Percentiles rank a stretch among this genome's conserved stretches.
Evolutionary conservation across 306 rosid species (phyloP).

Genomic region (Elaeagnus macrophylla): DNA sequence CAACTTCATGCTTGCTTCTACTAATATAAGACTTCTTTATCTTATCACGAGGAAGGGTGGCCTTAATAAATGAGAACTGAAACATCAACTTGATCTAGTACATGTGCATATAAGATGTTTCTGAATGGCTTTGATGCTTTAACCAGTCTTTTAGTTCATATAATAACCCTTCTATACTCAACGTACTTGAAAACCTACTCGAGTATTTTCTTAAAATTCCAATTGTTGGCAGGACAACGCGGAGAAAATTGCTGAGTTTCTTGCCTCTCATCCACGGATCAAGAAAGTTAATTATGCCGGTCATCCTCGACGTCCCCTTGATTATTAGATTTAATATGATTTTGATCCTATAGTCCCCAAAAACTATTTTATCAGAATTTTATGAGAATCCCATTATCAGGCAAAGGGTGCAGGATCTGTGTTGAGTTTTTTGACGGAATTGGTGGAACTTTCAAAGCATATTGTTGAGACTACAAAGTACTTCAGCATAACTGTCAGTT

Average conservation of each 20-base stretch:
- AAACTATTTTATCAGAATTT: slow-evolving; percentile 6
- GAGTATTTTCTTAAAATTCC: background rate
- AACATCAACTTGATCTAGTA: background rate
- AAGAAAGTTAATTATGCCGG: slow-evolving; percentile 67
- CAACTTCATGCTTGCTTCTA: slow-evolving; percentile 20
- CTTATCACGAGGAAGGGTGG: background rate
- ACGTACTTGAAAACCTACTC: background rate
- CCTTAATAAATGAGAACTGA: background rate
- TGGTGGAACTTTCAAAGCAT: slow-evolving; percentile 76
- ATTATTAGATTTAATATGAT: slow-evolving; percentile 26
- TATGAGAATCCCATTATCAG: slow-evolving; percentile 29
- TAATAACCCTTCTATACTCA: background rate
- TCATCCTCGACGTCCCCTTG: slow-evolving; percentile 68
- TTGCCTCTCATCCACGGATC: slow-evolving; percentile 66
- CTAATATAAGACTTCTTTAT: background rate
- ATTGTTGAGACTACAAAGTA: slow-evolving; percentile 74
- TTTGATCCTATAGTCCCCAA: too few relatives aligned
- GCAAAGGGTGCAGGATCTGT: slow-evolving; percentile 94
- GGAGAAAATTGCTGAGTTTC: slow-evolving; percentile 86
- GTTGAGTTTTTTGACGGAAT: slow-evolving; percentile 84
- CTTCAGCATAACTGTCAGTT: slow-evolving; percentile 91
- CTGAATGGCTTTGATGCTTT: background rate
- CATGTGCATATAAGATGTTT: background rate
- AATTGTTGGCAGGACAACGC: slow-evolving; percentile 65
- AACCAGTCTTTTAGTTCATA: background rate